Percentiles rank a stretch among this genome's conserved stretches.
phyloP scores from a whole-genome alignment of 2,329 filamentous ascomycete species.

The Aspergillus pseudoterreus region DNA sequence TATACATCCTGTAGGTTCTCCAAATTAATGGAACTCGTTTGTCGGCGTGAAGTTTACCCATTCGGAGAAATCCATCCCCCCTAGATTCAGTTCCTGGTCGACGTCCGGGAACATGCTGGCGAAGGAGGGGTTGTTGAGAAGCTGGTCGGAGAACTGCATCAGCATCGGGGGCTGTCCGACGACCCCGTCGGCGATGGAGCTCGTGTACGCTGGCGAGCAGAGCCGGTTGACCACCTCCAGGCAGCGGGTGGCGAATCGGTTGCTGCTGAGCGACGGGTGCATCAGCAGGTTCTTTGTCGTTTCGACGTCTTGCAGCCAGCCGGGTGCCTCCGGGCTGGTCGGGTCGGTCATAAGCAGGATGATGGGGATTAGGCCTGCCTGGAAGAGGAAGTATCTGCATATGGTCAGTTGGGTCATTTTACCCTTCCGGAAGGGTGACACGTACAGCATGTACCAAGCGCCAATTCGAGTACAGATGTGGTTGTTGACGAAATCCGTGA shows the following conservation, averaged over 20 bases:
- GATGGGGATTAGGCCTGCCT: constrained; percentile 42
- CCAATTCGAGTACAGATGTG: constrained; percentile 39
- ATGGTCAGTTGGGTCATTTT: not conserved
- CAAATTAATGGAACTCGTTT: constrained; percentile 14
- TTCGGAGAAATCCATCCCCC: constrained; percentile 37
- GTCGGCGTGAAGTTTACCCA: constrained; percentile 36
- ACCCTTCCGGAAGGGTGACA: not conserved
- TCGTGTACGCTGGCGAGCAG: constrained; percentile 29
- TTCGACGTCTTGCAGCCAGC: constrained; percentile 39
- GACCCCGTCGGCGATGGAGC: constrained; percentile 11
- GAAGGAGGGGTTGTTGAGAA: constrained; percentile 34
- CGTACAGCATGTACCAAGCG: constrained; percentile 44
- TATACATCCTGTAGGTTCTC: too few relatives aligned
- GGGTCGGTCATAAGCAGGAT: constrained; percentile 43
- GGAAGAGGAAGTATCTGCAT: constrained; percentile 42
- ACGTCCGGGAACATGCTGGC: constrained; percentile 33
- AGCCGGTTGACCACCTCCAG: constrained; percentile 38
- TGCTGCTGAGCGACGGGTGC: constrained; percentile 36
- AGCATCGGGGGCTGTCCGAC: constrained; percentile 22
- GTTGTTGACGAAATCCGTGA: constrained; percentile 40
- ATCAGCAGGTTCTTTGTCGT: constrained; percentile 38
- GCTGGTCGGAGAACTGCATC: constrained; percentile 36
- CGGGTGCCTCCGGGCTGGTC: constrained; percentile 31
- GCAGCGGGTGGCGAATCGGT: constrained; percentile 38
- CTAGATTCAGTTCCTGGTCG: constrained; percentile 28